These are phyloP conservation scores for Aspergillus sp. DNA, from an alignment of 2,329 filamentous ascomycete genomes.

Conservation along the genomic window DNA sequence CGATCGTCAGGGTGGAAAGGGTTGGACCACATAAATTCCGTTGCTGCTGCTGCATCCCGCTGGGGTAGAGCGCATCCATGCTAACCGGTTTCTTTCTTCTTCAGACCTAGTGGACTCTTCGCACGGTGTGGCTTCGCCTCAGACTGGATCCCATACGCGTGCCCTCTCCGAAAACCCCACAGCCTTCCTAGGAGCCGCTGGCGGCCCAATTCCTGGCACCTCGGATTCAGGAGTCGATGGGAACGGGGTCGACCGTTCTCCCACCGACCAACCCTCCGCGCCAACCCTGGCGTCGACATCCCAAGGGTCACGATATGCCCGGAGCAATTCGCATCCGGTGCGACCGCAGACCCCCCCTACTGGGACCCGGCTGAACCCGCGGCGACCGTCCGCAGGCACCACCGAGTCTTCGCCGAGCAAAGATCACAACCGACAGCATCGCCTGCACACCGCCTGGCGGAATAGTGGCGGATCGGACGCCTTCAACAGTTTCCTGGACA, in stretches of 20 bases:
- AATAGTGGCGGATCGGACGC: conserved; percentile 41
- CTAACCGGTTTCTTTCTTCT: conserved; percentile 1
- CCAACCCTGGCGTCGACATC: conserved; percentile 38
- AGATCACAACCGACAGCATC: conserved; percentile 31
- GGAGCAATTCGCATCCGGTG: conserved; percentile 48
- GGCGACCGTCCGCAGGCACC: conserved; percentile 27
- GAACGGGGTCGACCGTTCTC: conserved; percentile 31
- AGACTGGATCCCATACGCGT: conserved; percentile 60
- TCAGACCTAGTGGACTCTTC: conserved; percentile 23
- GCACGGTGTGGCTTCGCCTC: conserved; percentile 46
- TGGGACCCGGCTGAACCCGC: conserved; percentile 34
- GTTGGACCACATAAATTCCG: conserved; percentile 7
- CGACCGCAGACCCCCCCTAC: conserved; percentile 48
- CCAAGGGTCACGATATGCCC: conserved; percentile 44
- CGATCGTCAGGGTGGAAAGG: conserved; percentile 14
- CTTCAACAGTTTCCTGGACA: conserved; percentile 43
- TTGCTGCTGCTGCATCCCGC: neutral
- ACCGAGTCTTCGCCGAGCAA: conserved; percentile 29
- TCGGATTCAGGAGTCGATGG: conserved; percentile 36
- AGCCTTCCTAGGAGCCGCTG: conserved; percentile 51
- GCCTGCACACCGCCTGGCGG: conserved; percentile 37
- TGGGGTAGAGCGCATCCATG: neutral
- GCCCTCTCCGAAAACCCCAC: conserved; percentile 66
- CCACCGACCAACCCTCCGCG: conserved; percentile 29
- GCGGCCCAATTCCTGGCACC: conserved; percentile 31